A percentile compares a stretch with the other conserved stretches of the same genome.
These are phyloP conservation scores for Inga oerstediana DNA, from an alignment of 306 rosid species.

Conservation along the genomic window DNA sequence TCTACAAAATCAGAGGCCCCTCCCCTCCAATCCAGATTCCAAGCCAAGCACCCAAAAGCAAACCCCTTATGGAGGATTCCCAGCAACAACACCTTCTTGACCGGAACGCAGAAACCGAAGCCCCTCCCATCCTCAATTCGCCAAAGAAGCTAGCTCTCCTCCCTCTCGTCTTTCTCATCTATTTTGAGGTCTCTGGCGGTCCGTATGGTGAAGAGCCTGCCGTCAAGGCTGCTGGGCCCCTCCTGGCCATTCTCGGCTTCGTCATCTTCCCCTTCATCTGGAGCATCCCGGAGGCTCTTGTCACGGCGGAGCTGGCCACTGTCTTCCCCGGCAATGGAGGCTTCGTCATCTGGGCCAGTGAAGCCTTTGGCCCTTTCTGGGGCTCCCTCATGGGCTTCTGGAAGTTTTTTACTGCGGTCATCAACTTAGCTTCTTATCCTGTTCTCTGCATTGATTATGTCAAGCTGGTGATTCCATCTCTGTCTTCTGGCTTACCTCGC, in stretches of 20 bases:
- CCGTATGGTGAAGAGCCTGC: conserved; percentile 43
- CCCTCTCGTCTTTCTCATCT: conserved; percentile 51
- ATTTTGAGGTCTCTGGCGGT: conserved; percentile 49
- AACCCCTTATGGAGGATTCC: background rate
- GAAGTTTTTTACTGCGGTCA: conserved; percentile 48
- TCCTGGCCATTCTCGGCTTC: conserved; percentile 50
- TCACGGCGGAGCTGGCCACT: conserved; percentile 50
- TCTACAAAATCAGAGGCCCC: background rate
- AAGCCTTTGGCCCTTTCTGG: conserved; percentile 55
- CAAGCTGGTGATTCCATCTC: conserved; percentile 41
- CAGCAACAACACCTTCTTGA: background rate
- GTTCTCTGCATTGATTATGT: conserved; percentile 49
- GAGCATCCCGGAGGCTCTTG: conserved; percentile 51
- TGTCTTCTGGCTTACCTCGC: conserved; percentile 42
- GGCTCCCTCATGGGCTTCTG: conserved; percentile 53
- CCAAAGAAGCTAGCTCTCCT: conserved; percentile 40
- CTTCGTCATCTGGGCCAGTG: conserved; percentile 44
- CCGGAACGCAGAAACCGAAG: background rate
- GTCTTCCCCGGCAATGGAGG: conserved; percentile 52
- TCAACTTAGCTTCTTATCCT: conserved; percentile 49
- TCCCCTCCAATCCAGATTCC: background rate
- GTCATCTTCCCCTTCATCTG: conserved; percentile 48
- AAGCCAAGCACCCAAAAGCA: background rate
- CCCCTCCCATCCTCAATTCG: conserved; percentile 6
- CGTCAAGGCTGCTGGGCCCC: conserved; percentile 43